Evolutionary conservation across 495 filamentous ascomycete species (phyloP), one percentile per base, ranked within the genome.

Genomic region (Rhypophila decipiens): DNA sequence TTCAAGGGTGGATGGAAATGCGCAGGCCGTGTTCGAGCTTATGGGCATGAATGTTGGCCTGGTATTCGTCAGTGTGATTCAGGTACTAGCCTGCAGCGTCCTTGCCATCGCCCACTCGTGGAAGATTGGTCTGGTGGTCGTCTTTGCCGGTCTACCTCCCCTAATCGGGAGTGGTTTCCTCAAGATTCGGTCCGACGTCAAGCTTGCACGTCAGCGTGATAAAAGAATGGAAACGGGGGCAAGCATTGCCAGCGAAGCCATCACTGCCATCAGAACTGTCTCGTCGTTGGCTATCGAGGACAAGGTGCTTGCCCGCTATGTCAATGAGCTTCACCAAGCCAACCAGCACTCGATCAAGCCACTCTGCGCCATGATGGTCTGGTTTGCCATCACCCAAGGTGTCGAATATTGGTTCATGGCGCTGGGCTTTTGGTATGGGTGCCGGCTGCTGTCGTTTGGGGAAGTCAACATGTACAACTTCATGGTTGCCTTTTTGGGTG

Each of bases 61-160:
- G 38, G 64, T 95, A 15, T 80, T 80, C 54, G 84, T 88, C 24
- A 59, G 67, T n/a, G 86, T 87, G 1, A 91, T 87, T 1, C 74
- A 95, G 9, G 58, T 88, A 23, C 77, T 79, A 4, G 77, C 84
- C 4, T 82, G 86, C 46, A 59, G 27, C 27, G 27, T 76, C 12
- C 62, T 95, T 21, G 74, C 82, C 7, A 66, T 83, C 20, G 70
- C 80, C 2, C 75, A 94, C 55, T 89, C 86, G 20, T 96, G 90
- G 89, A 95, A 96, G 63, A 72, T 96, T 27, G 87, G 86, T 8
- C 73, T 96, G 8, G 90, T 96, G 20, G 90, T 86, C 64, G 83
- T 82, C 49, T 31, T 31, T 31, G 73, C 87, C 3, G 85, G 84
- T 20, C 81, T 96, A 42, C 90, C 90, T 1, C 56, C 94, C 24